Percentiles rank a stretch among this genome's conserved stretches.
phyloP scores from a whole-genome alignment of 2,329 filamentous ascomycete genomes.

The Tricladium varicosporioides region DNA sequence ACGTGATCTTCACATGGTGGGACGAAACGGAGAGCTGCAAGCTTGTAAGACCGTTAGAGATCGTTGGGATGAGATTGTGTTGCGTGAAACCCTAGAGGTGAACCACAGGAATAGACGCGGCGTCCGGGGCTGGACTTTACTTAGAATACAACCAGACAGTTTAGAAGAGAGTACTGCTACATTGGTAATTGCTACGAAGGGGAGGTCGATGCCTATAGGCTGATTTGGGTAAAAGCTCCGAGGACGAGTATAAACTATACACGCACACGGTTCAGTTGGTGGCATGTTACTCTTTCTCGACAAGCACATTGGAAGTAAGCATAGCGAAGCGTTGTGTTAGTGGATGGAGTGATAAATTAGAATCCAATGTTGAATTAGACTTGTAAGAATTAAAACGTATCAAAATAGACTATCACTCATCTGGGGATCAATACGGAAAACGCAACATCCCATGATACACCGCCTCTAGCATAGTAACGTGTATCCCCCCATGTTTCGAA shows the following conservation, averaged over 20 bases:
- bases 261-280: no score
- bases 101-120: no score
- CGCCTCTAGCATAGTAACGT: neutral
- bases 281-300: no score
- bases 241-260: neutral
- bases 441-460: neutral
- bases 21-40: neutral
- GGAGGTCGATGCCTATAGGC: neutral
- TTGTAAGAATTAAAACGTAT: neutral
- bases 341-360: neutral
- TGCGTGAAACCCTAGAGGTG: no score
- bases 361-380: conserved; percentile 17
- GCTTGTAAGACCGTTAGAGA: neutral
- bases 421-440: no score
- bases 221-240: neutral
- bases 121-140: no score
- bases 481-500: neutral
- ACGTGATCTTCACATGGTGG: neutral
- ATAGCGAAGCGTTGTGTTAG: neutral
- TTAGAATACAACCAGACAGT: no score
- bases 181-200: no score
- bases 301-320: no score
- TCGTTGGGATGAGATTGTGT: neutral
- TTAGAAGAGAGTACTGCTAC: no score
- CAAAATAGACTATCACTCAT: neutral